A percentile compares a stretch with the other conserved stretches of the same genome.
Evolutionary conservation across 2,329 filamentous ascomycete genomes (phyloP).

Genomic region (Alternaria sp.): DNA sequence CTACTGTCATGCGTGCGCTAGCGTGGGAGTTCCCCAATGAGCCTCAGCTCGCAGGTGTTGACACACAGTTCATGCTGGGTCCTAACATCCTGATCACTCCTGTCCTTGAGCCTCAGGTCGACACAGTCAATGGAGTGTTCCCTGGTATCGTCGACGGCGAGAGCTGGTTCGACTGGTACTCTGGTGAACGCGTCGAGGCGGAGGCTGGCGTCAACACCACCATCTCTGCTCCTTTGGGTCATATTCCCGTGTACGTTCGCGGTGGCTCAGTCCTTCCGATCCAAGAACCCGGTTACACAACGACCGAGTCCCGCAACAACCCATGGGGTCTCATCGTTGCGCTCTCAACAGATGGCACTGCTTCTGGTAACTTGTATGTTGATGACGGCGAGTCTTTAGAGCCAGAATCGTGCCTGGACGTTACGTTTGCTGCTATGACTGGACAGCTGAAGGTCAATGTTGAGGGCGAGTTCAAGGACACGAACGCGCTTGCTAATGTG

Average conservation of each 20-base stretch:
- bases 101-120: constrained; percentile 70
- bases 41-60: constrained; percentile 70
- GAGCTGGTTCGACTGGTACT: constrained; percentile 84
- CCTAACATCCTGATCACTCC: constrained; percentile 72
- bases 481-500: constrained; percentile 68
- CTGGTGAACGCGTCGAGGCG: constrained; percentile 64
- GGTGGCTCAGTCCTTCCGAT: constrained; percentile 73
- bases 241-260: constrained; percentile 77
- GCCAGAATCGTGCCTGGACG: constrained; percentile 64
- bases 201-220: constrained; percentile 66
- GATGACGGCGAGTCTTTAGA: constrained; percentile 77
- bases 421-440: constrained; percentile 59
- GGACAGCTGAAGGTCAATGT: constrained; percentile 60
- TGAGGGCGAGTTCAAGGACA: constrained; percentile 64
- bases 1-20: constrained; percentile 76
- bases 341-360: constrained; percentile 63
- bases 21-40: constrained; percentile 80
- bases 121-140: constrained; percentile 72
- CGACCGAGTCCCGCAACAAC: constrained; percentile 67
- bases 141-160: constrained; percentile 69
- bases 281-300: constrained; percentile 75
- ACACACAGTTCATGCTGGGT: constrained; percentile 78
- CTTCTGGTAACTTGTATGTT: constrained; percentile 71
- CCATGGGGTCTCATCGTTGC: constrained; percentile 74
- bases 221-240: constrained; percentile 68